Evolutionary conservation across 768 basidiomycete genomes (phyloP).

Genomic region (Pleurotus cornucopiae): DNA sequence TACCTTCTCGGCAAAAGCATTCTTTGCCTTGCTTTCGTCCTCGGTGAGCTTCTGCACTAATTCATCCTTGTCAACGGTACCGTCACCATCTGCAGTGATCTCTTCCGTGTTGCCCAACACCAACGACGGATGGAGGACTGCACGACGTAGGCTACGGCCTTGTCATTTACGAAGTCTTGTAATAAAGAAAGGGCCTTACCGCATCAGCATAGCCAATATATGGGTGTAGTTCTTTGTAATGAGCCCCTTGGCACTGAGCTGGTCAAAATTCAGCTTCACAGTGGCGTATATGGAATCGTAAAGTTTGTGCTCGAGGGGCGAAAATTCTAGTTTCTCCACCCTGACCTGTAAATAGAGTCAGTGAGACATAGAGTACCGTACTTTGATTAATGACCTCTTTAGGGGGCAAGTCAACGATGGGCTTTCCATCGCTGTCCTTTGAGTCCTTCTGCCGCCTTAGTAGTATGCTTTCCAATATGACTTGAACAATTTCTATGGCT

Average conservation of each 20-base stretch:
- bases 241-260: constrained; percentile 72
- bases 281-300: constrained; percentile 84
- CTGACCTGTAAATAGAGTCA: constrained; percentile 39
- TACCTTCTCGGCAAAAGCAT: constrained; percentile 58
- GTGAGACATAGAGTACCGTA: not conserved
- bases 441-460: constrained; percentile 91
- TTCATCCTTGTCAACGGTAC: constrained; percentile 49
- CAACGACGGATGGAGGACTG: constrained; percentile 86
- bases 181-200: constrained; percentile 39
- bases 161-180: constrained; percentile 6
- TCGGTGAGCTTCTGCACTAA: constrained; percentile 52
- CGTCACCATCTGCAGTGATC: constrained; percentile 33
- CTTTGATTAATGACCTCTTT: constrained; percentile 56
- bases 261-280: constrained; percentile 78
- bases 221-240: constrained; percentile 80
- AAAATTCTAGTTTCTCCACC: constrained; percentile 77
- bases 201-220: constrained; percentile 93
- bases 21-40: constrained; percentile 29
- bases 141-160: constrained; percentile 68
- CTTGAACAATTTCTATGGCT: constrained; percentile 92
- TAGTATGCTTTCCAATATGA: constrained; percentile 84
- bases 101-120: constrained; percentile 54
- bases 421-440: constrained; percentile 81
- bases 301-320: constrained; percentile 74
- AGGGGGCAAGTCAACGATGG: constrained; percentile 82